These are phyloP conservation scores for Pseudotulostoma volvatum DNA, from an alignment of 495 filamentous ascomycete species.

Conservation along the genomic window DNA sequence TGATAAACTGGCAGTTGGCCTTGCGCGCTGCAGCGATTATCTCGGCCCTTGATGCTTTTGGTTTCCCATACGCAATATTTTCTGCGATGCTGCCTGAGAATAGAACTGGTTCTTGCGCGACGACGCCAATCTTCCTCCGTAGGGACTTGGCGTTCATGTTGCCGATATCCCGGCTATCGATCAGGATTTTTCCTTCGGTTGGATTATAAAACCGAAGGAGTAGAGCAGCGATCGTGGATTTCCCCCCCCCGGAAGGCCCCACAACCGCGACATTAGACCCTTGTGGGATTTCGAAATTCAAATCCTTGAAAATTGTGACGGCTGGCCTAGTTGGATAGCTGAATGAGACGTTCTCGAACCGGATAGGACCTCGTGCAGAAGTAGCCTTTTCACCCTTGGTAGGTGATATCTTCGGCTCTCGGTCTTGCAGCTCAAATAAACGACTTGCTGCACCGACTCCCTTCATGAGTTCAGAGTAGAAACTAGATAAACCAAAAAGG, in stretches of 20 bases:
- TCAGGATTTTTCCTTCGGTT: conserved; percentile 56
- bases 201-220: conserved; percentile 84
- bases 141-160: conserved; percentile 87
- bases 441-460: conserved; percentile 90
- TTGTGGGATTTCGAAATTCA: conserved; percentile 81
- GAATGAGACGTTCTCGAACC: conserved; percentile 70
- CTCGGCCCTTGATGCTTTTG: conserved; percentile 57
- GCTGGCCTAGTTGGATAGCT: conserved; percentile 83
- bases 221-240: conserved; percentile 81
- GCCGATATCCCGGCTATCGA: conserved; percentile 71
- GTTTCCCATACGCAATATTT: conserved; percentile 89
- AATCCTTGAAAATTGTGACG: conserved; percentile 74
- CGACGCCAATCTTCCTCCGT: conserved; percentile 85
- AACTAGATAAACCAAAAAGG: conserved; percentile 83
- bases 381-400: conserved; percentile 62
- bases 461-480: conserved; percentile 98
- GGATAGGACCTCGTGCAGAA: conserved; percentile 74
- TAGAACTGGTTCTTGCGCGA: conserved; percentile 87
- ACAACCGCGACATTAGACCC: conserved; percentile 93
- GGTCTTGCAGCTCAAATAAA: conserved; percentile 90
- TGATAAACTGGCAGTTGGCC: conserved; percentile 94
- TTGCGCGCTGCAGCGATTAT: conserved; percentile 77
- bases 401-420: conserved; percentile 67
- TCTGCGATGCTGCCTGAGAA: conserved; percentile 93
- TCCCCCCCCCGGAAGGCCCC: conserved; percentile 85